phyloP scores from a whole-genome alignment of 2,329 filamentous ascomycete genomes.

The Nothopassalora personata region DNA sequence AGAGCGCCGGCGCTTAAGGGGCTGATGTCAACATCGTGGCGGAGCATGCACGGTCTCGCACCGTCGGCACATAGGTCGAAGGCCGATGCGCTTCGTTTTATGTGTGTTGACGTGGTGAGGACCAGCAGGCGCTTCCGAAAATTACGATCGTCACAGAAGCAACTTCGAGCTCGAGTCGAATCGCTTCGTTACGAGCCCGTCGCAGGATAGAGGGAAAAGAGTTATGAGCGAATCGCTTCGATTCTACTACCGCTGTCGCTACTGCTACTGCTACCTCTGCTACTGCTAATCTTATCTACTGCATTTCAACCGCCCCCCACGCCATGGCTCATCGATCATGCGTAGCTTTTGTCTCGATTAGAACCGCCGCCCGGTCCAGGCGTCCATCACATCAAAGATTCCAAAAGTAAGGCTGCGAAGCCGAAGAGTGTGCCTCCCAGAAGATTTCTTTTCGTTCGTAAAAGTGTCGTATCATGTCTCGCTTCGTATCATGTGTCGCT shows the following conservation, averaged over 20 bases:
- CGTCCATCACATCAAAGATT: not conserved
- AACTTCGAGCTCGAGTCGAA: not conserved
- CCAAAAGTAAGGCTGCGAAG: not conserved
- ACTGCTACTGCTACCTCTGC: not conserved
- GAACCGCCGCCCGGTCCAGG: not conserved
- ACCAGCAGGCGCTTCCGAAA: not conserved
- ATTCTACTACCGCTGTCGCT: not conserved
- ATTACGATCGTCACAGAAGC: not conserved
- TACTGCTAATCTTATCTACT: not conserved
- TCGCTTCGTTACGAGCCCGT: not conserved
- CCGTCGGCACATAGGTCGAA: not conserved
- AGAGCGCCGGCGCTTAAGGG: not conserved
- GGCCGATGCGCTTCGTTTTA: not conserved
- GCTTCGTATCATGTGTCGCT: not conserved
- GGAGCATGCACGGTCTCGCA: not conserved
- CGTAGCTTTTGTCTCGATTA: not conserved
- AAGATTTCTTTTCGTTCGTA: not conserved
- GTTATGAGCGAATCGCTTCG: constrained; percentile 4
- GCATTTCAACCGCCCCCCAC: not conserved
- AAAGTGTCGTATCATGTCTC: not conserved
- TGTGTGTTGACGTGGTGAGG: not conserved
- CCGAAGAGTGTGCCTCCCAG: not conserved
- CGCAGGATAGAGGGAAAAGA: not conserved
- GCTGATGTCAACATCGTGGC: not conserved
- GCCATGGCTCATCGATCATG: not conserved